phyloP scores from a whole-genome alignment of 768 basidiomycete species.

The Tricholoma sp. region DNA sequence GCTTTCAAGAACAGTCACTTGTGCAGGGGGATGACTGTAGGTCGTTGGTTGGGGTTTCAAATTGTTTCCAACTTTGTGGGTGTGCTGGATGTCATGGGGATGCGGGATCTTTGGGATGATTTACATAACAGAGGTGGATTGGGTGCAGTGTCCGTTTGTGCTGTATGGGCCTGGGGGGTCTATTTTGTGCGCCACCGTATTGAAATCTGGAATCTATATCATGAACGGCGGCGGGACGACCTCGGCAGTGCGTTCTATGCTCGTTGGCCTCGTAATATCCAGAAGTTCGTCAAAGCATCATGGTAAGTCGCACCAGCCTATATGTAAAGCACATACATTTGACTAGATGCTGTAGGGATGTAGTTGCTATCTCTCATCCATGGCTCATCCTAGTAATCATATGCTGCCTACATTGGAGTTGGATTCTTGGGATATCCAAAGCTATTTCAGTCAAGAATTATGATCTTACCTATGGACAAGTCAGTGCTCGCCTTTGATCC shows the following conservation, averaged over 20 bases:
- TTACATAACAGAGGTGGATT: conserved; percentile 12
- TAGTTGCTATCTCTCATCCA: conserved; percentile 6
- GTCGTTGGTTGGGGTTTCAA: conserved; percentile 11
- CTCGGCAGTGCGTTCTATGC: background rate
- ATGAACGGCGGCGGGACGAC: background rate
- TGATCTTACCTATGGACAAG: conserved; percentile 13
- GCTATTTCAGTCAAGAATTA: conserved; percentile 5
- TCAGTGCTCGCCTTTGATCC: background rate
- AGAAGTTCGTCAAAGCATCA: conserved; percentile 3
- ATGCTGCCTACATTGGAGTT: conserved; percentile 13
- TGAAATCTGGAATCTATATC: background rate
- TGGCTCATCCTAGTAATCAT: conserved; percentile 11
- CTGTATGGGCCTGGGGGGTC: conserved; percentile 14
- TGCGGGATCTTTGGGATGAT: conserved; percentile 13
- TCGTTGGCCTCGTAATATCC: background rate
- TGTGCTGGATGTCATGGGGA: conserved; percentile 16
- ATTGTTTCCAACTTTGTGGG: conserved; percentile 15
- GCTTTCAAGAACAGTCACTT: conserved; percentile 12
- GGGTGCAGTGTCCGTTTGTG: conserved; percentile 7
- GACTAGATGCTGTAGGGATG: conserved; percentile 5
- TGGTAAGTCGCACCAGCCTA: background rate
- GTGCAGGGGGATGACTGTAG: conserved; percentile 10
- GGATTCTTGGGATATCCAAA: conserved; percentile 10
- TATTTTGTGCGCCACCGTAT: conserved; percentile 10
- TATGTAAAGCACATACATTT: background rate